Evolutionary conservation across 2,329 filamentous ascomycete species (phyloP).

Genomic region (Volutella citrinella): DNA sequence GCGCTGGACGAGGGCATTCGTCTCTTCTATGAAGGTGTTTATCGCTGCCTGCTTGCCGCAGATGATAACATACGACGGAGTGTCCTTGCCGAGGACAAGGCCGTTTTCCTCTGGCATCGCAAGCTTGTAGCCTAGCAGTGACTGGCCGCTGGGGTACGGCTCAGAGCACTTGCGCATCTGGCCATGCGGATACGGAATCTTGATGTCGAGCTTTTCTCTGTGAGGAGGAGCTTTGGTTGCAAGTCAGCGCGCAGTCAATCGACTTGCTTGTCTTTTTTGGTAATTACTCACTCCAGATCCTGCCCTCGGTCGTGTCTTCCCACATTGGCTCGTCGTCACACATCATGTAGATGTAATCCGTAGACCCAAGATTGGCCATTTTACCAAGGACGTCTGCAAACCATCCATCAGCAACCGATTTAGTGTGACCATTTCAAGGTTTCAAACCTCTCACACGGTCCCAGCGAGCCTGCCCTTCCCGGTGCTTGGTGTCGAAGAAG

Average conservation of each 20-base stretch:
- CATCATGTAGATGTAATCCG: conserved; percentile 2
- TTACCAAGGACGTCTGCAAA: too few relatives aligned
- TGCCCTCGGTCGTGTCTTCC: neutral
- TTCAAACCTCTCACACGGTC: neutral
- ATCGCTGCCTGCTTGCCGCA: conserved; percentile 2
- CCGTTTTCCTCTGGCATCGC: too few relatives aligned
- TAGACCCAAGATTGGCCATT: neutral
- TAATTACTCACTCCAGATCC: conserved; percentile 1
- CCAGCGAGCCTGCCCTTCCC: neutral
- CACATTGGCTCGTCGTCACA: conserved; percentile 4
- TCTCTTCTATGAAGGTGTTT: conserved; percentile 1
- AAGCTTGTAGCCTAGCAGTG: too few relatives aligned
- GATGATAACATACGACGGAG: conserved; percentile 4
- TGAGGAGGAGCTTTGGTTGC: too few relatives aligned
- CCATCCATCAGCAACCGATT: too few relatives aligned
- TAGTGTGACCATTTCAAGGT: too few relatives aligned
- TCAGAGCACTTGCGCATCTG: too few relatives aligned
- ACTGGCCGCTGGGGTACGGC: too few relatives aligned
- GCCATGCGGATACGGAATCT: too few relatives aligned
- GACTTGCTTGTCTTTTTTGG: too few relatives aligned
- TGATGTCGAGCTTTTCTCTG: too few relatives aligned
- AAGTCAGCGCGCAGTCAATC: too few relatives aligned
- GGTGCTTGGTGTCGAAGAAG: conserved; percentile 2
- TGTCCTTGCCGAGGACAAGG: neutral
- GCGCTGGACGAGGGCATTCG: conserved; percentile 1